Base-by-base conservation (phyloP, 192 early-diverging fungal genomes). In the Rhizophagus sp. region DNA sequence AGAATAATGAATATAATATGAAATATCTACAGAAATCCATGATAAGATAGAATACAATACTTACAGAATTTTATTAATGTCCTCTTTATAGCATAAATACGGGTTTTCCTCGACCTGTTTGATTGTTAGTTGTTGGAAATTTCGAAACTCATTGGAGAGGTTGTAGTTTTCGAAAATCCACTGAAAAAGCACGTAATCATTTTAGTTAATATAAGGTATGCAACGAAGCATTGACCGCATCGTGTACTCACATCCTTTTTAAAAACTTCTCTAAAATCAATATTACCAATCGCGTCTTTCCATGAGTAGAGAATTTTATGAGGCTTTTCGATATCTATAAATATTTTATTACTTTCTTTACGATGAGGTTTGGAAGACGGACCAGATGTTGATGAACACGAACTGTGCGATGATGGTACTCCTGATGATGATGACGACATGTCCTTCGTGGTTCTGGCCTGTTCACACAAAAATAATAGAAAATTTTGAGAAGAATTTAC, bases 111-210 rank as follows among this genome's bases (percentile, higher is more conserved):
- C 33, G 73, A 74, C 25, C 25, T 74, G 73, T 74, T 57, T n/a
- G 61, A 74, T 74, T 11, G 73, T 74, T 13, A 30, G 1, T 44
- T 73, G 17, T 73, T 73, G 47, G 57, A 73, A 74, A 74, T 74
- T 22, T 11, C 73, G 44, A 47, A 74, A 74, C 7, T 74, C 73
- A 19, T 74, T 74, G 72, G 72, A 74, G 49, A 52, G 73, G 34
- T 74, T 75, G 73, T 75, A 19, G 50, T 11, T 61, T 75, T 33
- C 52, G 30, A 75, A 75, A 75, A 75, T 75, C 73, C 52, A 61
- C 50, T 75, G 73, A 74, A 75, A 75, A 75, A 13, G 25, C 67
- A 13, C 49, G 49, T 50, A 50, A 50, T 13, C 11, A 57, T 57
- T 2, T 17, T 57, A 19, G 2, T 57, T 57, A 57, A 57, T 19